Evolutionary conservation across 2,329 filamentous ascomycete genomes (phyloP).

Genomic region (Cladosporium sp.): DNA sequence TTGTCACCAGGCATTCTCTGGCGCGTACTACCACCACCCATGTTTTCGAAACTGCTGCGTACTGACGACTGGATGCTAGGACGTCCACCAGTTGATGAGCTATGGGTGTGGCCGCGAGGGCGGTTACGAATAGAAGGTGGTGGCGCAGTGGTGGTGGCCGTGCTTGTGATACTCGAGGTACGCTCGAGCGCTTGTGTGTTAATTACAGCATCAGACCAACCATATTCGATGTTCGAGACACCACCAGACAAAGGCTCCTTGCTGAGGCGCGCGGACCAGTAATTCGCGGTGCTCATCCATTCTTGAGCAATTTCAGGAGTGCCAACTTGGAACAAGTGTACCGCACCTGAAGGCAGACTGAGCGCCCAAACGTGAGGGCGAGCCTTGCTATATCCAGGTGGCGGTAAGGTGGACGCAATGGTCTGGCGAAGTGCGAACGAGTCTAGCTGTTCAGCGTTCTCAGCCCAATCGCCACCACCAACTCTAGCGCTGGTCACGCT

Average conservation of each 20-base stretch:
- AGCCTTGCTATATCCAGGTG: conserved; percentile 87
- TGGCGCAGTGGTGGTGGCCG: conserved; percentile 19
- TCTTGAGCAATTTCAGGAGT: conserved; percentile 92
- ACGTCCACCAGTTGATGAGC: conserved; percentile 21
- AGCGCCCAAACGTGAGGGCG: conserved; percentile 92
- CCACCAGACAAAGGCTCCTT: conserved; percentile 90
- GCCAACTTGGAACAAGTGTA: conserved; percentile 97
- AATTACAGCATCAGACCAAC: conserved; percentile 85
- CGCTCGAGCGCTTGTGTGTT: conserved; percentile 43
- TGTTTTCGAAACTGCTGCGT: conserved; percentile 55
- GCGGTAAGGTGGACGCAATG: conserved; percentile 81
- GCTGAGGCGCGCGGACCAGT: conserved; percentile 92
- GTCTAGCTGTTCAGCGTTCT: conserved; percentile 86
- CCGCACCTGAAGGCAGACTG: conserved; percentile 84
- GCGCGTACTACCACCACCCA: conserved; percentile 41
- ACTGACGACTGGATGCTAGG: conserved; percentile 48
- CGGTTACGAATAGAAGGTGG: conserved; percentile 23
- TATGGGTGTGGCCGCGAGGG: conserved; percentile 21
- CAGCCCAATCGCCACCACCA: conserved; percentile 96
- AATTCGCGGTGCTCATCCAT: conserved; percentile 91
- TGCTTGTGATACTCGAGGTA: conserved; percentile 13
- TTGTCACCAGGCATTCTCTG: conserved; percentile 78
- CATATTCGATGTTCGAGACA: conserved; percentile 95
- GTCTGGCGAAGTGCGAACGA: conserved; percentile 86
- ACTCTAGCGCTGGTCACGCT: conserved; percentile 60